Conservation (phyloP, 768 basidiomycete species). For the Serendipita sp. region DNA sequence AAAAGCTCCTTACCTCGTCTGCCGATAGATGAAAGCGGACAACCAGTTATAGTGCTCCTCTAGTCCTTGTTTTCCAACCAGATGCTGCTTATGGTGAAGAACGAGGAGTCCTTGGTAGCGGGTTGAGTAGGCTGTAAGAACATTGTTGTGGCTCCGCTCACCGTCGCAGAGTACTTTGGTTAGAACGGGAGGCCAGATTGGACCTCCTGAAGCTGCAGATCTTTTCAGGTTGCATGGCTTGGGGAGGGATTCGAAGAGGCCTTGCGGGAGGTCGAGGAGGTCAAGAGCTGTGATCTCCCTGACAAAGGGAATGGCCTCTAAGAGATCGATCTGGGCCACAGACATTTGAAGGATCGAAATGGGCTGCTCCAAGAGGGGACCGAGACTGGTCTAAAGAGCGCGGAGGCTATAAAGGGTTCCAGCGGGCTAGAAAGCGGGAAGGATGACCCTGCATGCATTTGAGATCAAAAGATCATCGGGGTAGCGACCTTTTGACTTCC, state of each 20-base stretch:
- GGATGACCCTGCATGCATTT: no score
- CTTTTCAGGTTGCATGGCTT: conserved; percentile 1
- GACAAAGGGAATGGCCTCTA: background rate
- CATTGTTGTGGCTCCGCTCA: background rate
- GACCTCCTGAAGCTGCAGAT: conserved; percentile 1
- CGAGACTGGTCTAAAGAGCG: background rate
- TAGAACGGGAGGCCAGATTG: background rate
- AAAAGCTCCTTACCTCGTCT: background rate
- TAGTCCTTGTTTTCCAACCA: conserved; percentile 1
- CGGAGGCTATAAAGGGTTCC: background rate
- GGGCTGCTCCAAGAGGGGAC: background rate
- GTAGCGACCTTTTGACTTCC: no score
- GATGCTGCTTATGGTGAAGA: conserved; percentile 2
- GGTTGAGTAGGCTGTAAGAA: background rate
- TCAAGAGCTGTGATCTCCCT: background rate
- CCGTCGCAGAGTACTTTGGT: conserved; percentile 3
- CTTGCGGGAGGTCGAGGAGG: background rate
- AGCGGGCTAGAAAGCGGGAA: no score
- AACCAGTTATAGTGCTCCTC: conserved; percentile 5
- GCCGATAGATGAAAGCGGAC: conserved; percentile 4
- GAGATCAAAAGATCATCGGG: no score
- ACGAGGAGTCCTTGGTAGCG: background rate
- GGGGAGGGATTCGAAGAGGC: background rate
- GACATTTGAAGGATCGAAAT: background rate
- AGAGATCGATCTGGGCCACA: background rate